Evolutionary conservation across 257 asterid genomes (phyloP).

Genomic region (Salvia hispanica): DNA sequence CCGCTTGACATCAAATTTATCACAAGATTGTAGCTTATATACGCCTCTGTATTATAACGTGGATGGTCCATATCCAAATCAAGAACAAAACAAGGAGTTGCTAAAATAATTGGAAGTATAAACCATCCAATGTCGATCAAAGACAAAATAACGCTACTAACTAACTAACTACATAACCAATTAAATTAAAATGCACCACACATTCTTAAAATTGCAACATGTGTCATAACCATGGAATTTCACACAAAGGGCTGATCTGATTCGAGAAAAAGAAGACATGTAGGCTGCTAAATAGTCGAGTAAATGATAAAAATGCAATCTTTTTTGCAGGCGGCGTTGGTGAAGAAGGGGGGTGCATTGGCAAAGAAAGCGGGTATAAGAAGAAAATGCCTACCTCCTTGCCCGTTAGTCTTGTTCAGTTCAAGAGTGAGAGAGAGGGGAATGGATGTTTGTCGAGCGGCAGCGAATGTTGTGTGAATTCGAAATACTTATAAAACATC

Average conservation of each 20-base stretch:
- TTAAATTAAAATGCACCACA: constrained; percentile 2
- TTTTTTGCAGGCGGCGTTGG: constrained; percentile 41
- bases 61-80: background rate
- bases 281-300: background rate
- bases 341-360: background rate
- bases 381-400: background rate
- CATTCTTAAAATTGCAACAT: constrained; percentile 7
- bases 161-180: constrained; percentile 18
- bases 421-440: constrained; percentile 11
- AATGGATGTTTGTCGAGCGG: constrained; percentile 6
- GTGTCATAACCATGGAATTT: background rate
- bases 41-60: background rate
- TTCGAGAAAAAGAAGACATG: background rate
- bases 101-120: background rate
- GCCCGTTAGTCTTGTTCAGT: background rate
- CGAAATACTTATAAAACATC: constrained; percentile 7
- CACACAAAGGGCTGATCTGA: background rate
- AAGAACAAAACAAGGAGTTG: background rate
- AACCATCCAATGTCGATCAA: background rate
- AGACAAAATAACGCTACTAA: background rate
- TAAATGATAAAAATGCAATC: background rate
- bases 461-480: constrained; percentile 5
- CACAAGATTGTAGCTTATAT: background rate
- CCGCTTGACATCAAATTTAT: constrained; percentile 5
- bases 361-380: too few species aligned